Conservation (phyloP, 345 rosid genomes). For the Capsella bursapastoris region DNA sequence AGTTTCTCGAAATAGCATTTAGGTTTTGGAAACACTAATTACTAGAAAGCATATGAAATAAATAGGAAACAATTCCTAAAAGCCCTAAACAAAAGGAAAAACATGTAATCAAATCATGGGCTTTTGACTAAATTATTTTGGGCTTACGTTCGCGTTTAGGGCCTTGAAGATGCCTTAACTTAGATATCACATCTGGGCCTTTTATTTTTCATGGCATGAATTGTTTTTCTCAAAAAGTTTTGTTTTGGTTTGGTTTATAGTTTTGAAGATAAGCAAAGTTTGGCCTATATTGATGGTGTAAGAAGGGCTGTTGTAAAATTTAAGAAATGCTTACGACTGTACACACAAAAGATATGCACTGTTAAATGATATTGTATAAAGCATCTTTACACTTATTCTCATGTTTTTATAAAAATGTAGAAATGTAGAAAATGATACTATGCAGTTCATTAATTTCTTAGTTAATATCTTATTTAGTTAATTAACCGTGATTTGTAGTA, state of each 20-base stretch:
- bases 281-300: no score
- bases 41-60: not conserved
- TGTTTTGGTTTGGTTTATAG: no score
- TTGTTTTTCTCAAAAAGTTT: no score
- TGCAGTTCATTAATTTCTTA: not conserved
- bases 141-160: not conserved
- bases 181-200: not conserved
- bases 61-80: no score
- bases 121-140: not conserved
- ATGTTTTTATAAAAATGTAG: not conserved
- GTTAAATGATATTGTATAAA: not conserved
- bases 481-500: not conserved
- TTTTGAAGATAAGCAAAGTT: no score
- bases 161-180: not conserved
- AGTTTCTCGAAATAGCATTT: not conserved
- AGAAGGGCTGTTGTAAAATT: no score
- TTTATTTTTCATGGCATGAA: not conserved
- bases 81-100: no score
- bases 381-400: not conserved
- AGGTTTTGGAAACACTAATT: not conserved
- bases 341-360: not conserved
- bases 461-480: not conserved
- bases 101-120: not conserved
- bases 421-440: not conserved
- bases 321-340: no score